These are phyloP conservation scores for Xerocomus minutiporus DNA, from an alignment of 1,284 basidiomycete genomes.

Conservation along the genomic window DNA sequence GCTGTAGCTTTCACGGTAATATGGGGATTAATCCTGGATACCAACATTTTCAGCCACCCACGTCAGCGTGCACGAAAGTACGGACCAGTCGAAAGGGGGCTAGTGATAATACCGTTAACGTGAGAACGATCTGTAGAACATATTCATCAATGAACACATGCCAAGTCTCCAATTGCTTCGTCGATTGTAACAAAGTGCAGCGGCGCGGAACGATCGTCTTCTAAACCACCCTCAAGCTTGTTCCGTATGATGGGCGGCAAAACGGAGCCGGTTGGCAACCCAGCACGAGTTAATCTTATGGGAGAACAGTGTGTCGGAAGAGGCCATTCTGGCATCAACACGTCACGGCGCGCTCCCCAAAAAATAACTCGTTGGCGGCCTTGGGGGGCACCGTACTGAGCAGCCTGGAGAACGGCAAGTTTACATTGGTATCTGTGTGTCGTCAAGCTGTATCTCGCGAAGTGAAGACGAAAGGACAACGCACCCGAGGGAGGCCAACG, in stretches of 20 bases:
- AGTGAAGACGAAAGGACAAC: constrained; percentile 15
- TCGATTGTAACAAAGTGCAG: constrained; percentile 50
- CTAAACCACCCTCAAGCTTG: constrained; percentile 26
- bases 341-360: constrained; percentile 53
- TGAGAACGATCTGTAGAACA: constrained; percentile 7
- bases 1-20: constrained; percentile 30
- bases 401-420: constrained; percentile 60
- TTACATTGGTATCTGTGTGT: constrained; percentile 60
- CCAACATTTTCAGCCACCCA: constrained; percentile 4
- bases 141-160: constrained; percentile 32
- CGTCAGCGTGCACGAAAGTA: neutral
- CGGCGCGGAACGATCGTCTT: constrained; percentile 50
- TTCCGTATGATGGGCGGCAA: constrained; percentile 41
- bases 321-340: constrained; percentile 57
- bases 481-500: constrained; percentile 58
- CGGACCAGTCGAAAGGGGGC: constrained; percentile 62
- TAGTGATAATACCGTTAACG: constrained; percentile 23
- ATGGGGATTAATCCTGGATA: constrained; percentile 50
- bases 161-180: constrained; percentile 65
- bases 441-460: constrained; percentile 1
- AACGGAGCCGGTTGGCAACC: constrained; percentile 36
- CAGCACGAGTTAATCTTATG: constrained; percentile 24
- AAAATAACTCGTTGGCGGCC: constrained; percentile 63
- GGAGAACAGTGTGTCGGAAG: constrained; percentile 52
- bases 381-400: constrained; percentile 67